Conservation (phyloP, 1,139 yeast species). For the Yamadazyma pseudoaaseri region DNA sequence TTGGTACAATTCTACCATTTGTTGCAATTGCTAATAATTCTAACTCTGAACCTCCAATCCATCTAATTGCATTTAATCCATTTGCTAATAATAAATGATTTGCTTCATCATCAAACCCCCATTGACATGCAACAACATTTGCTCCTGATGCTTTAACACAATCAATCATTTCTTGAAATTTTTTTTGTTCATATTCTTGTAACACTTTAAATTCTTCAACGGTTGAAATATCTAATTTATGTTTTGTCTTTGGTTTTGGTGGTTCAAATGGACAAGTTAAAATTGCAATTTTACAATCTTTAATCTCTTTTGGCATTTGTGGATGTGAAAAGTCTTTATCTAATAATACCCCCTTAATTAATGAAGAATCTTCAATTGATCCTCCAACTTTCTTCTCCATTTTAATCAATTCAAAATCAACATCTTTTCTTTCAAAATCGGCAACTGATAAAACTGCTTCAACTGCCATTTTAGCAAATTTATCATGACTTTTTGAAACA, state of each 20-base stretch:
- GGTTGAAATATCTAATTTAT: conserved; percentile 86
- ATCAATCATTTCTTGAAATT: conserved; percentile 88
- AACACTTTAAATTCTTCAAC: conserved; percentile 91
- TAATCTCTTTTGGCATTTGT: conserved; percentile 86
- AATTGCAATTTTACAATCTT: conserved; percentile 87
- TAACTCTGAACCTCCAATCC: conserved; percentile 98
- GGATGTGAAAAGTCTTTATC: conserved; percentile 98
- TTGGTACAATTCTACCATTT: conserved; percentile 93
- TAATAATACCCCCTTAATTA: conserved; percentile 87
- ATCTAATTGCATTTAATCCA: conserved; percentile 91
- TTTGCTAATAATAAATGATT: conserved; percentile 88
- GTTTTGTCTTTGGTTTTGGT: conserved; percentile 98
- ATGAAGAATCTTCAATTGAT: conserved; percentile 75
- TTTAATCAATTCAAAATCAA: conserved; percentile 93
- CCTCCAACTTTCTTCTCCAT: conserved; percentile 98
- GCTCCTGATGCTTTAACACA: conserved; percentile 90
- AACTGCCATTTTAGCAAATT: conserved; percentile 95
- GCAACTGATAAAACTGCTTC: conserved; percentile 94
- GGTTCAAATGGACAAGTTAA: conserved; percentile 99
- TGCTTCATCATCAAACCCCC: conserved; percentile 99
- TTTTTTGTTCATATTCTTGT: conserved; percentile 88
- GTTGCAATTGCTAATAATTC: conserved; percentile 97
- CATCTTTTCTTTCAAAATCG: conserved; percentile 88
- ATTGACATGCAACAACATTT: conserved; percentile 94
- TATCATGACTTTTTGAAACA: conserved; percentile 90